Conservation (phyloP, 2,329 filamentous ascomycete genomes). For the Anthostomella pinea region DNA sequence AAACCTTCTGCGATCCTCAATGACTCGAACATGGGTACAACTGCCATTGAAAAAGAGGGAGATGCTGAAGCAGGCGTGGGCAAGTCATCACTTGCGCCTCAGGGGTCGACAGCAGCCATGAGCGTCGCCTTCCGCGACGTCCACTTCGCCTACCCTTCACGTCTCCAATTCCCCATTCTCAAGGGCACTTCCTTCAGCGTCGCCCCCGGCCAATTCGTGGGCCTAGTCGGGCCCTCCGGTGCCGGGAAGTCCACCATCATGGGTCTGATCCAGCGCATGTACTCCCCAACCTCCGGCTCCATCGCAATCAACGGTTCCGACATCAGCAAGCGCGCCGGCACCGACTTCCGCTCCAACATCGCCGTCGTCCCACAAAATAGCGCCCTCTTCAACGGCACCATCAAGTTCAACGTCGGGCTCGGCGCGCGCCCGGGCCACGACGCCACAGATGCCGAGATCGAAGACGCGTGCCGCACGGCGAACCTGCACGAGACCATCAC, state of each 20-base stretch:
- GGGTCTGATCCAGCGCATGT: constrained; percentile 51
- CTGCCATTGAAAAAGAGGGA: no score
- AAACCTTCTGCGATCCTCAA: no score
- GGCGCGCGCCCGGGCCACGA: constrained; percentile 53
- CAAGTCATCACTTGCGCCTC: no score
- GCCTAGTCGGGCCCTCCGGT: constrained; percentile 44
- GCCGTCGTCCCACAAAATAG: constrained; percentile 58
- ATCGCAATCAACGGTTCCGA: constrained; percentile 51
- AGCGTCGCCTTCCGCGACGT: constrained; percentile 54
- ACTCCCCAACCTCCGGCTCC: constrained; percentile 46
- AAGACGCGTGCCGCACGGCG: constrained; percentile 63
- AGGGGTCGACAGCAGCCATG: no score
- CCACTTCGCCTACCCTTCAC: constrained; percentile 59
- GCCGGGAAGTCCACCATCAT: constrained; percentile 49
- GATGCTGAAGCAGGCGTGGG: constrained; percentile 29
- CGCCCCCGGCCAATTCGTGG: constrained; percentile 37
- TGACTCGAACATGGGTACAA: no score
- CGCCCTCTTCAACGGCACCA: constrained; percentile 55
- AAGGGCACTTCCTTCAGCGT: constrained; percentile 37
- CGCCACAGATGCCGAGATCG: constrained; percentile 58
- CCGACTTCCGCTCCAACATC: constrained; percentile 49
- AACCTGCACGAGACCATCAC: constrained; percentile 69
- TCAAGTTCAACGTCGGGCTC: constrained; percentile 55
- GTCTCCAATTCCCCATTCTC: constrained; percentile 51
- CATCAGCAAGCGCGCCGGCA: constrained; percentile 36